Percentiles rank a stretch among this genome's conserved stretches.
These are phyloP conservation scores for Diaporthe vaccinii DNA, from an alignment of 2,329 filamentous ascomycete species.

Conservation along the genomic window DNA sequence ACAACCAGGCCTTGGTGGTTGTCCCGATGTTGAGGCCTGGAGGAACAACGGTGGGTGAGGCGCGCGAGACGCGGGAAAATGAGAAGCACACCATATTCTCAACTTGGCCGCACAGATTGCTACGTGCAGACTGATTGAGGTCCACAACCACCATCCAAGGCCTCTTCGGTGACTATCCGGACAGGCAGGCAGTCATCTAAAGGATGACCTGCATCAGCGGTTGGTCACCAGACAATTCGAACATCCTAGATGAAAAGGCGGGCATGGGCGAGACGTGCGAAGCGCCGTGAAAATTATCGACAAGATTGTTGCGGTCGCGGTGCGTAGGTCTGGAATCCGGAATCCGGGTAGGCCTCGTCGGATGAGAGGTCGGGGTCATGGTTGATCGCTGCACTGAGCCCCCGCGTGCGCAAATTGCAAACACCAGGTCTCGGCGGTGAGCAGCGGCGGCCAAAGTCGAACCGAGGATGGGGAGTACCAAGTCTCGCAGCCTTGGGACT, in stretches of 20 bases:
- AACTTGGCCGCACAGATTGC: background rate
- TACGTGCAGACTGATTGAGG: slow-evolving; percentile 5
- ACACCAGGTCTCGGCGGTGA: slow-evolving; percentile 33
- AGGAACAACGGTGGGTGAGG: background rate
- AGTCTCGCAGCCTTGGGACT: slow-evolving; percentile 1
- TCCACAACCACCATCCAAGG: background rate
- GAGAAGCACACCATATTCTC: background rate
- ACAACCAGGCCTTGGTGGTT: background rate
- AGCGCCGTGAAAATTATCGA: slow-evolving; percentile 11
- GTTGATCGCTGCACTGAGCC: slow-evolving; percentile 22
- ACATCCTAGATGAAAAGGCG: slow-evolving; percentile 3
- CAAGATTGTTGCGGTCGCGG: slow-evolving; percentile 7
- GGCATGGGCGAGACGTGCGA: slow-evolving; percentile 14
- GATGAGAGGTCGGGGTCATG: slow-evolving; percentile 24
- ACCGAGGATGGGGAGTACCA: background rate
- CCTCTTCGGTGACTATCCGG: slow-evolving; percentile 4
- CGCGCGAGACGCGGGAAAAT: slow-evolving; percentile 30
- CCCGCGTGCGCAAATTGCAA: slow-evolving; percentile 17
- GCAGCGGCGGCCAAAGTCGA: slow-evolving; percentile 2
- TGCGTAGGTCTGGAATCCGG: slow-evolving; percentile 13
- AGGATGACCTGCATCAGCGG: slow-evolving; percentile 17
- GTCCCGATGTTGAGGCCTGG: background rate
- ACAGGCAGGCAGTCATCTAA: background rate
- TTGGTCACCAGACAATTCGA: slow-evolving; percentile 7
- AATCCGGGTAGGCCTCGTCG: slow-evolving; percentile 8